Base-by-base conservation (phyloP, 2,329 filamentous ascomycete species). In the Mariannaea elegans region DNA sequence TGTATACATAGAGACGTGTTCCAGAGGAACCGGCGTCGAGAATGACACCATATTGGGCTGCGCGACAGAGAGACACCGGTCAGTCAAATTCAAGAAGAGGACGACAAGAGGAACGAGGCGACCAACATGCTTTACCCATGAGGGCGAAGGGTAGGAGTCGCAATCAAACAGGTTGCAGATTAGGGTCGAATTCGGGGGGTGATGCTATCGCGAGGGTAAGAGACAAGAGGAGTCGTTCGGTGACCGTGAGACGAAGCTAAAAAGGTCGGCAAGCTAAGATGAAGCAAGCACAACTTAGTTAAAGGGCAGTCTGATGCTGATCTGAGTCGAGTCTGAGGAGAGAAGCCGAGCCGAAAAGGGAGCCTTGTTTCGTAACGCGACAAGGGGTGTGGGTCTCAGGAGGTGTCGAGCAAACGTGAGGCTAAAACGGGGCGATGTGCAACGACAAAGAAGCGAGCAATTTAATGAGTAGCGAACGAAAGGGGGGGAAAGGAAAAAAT, bases 1-100 rank as follows among this genome's bases (percentile, higher is more conserved):
- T 87, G 80, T 99, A 99, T 58, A 99, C 87, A 77, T 99, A 93
- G 64, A 97, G 85, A 75, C 95, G 91, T 71, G 94, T 98, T 75
- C 95, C 94, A 77, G 95, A 98, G 77, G 95, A 98, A 69, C 95
- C 95, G 75, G 95, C 95, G 84, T 99, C 95, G 73, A 99, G 87
- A 74, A 99, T 94, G 71, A 98, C 92, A 75, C 94, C 95, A 84
- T 96, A 97, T 80, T 87, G 84, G 73, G 83, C 85, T 87, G 62
- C 34, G 44, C 23, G 34, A 61, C 49, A 38, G 21, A 65, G 31
- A 38, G 38, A 7, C n/a, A 19, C 23, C 32, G 7, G 66, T 66
- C 55, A 65, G 68, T 64, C 46, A 31, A 16, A n/a, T 47, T 29
- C 13, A 16, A 61, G 42, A 50, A 49, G 38, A 24, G 27, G 44